Evolutionary conservation across 1,139 yeast species (phyloP).

Genomic region (Casaregolazyma lundiana): DNA sequence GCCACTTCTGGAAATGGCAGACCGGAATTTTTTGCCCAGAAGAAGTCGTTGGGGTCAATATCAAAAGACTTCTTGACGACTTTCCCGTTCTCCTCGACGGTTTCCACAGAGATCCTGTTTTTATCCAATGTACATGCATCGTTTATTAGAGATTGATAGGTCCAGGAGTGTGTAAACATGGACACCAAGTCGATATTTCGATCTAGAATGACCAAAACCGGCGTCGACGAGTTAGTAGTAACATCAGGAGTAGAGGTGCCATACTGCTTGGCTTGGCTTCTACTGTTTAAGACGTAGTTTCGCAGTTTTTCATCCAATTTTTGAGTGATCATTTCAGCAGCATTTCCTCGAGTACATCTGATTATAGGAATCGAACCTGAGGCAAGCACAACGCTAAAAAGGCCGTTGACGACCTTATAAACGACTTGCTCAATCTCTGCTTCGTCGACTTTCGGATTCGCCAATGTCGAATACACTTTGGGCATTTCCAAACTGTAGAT

Average conservation of each 20-base stretch:
- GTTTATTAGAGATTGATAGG: slow-evolving; percentile 91
- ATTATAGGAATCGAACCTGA: slow-evolving; percentile 79
- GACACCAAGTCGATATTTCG: slow-evolving; percentile 86
- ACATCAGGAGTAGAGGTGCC: slow-evolving; percentile 15
- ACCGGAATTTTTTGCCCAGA: slow-evolving; percentile 80
- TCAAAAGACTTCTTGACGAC: slow-evolving; percentile 59
- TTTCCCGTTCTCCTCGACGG: slow-evolving; percentile 39
- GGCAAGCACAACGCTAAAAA: slow-evolving; percentile 75
- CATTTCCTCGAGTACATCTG: slow-evolving; percentile 87
- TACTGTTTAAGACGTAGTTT: slow-evolving; percentile 75
- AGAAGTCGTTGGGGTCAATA: slow-evolving; percentile 86
- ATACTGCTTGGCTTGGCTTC: slow-evolving; percentile 31
- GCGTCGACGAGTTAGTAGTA: slow-evolving; percentile 42
- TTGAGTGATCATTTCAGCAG: slow-evolving; percentile 90
- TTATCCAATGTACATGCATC: slow-evolving; percentile 81
- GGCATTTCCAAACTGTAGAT: slow-evolving; percentile 73
- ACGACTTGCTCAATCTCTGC: slow-evolving; percentile 66
- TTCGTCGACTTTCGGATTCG: slow-evolving; percentile 68
- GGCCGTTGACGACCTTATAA: slow-evolving; percentile 67
- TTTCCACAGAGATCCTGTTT: slow-evolving; percentile 62
- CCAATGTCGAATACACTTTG: slow-evolving; percentile 61
- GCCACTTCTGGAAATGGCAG: slow-evolving; percentile 97
- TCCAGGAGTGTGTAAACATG: slow-evolving; percentile 97
- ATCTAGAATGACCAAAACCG: slow-evolving; percentile 78
- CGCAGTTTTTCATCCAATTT: slow-evolving; percentile 77